These are phyloP conservation scores for Dactylonectria macrodidyma DNA, from an alignment of 2,329 filamentous ascomycete species.

Conservation along the genomic window DNA sequence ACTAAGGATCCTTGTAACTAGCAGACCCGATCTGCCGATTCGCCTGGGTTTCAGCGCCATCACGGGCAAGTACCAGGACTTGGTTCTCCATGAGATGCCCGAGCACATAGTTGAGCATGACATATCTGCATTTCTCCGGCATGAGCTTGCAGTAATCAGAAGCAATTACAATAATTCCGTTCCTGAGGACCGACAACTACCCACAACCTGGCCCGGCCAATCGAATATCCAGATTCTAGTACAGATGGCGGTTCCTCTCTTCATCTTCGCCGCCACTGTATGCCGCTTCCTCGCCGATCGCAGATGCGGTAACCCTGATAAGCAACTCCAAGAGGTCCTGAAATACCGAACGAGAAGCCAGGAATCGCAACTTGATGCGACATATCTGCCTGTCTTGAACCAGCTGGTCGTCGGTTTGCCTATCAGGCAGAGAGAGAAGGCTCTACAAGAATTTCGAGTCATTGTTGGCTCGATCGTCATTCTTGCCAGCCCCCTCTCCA, in stretches of 20 bases:
- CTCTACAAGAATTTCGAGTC: background rate
- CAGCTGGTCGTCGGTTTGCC: background rate
- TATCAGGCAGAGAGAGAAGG: background rate
- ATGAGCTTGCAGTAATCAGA: conserved; percentile 50
- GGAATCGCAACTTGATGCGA: conserved; percentile 6
- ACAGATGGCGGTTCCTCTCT: conserved; percentile 51
- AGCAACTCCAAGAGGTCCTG: conserved; percentile 46
- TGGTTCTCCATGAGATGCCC: conserved; percentile 56
- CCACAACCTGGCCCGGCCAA: conserved; percentile 26
- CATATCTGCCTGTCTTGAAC: conserved; percentile 1
- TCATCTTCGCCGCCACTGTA: conserved; percentile 56
- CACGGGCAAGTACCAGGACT: conserved; percentile 20
- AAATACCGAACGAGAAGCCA: conserved; percentile 21
- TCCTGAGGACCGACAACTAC: background rate
- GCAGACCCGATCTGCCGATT: conserved; percentile 55
- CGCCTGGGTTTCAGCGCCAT: conserved; percentile 52
- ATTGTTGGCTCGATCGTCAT: conserved; percentile 15
- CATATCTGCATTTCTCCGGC: conserved; percentile 51
- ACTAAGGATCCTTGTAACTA: conserved; percentile 5
- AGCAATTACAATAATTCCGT: conserved; percentile 34
- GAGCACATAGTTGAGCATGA: conserved; percentile 53
- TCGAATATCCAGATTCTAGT: conserved; percentile 32
- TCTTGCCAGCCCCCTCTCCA: conserved; percentile 31
- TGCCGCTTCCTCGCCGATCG: conserved; percentile 49
- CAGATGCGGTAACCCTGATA: conserved; percentile 35